phyloP scores from a whole-genome alignment of 148 eudicot species.

The Vaccinium myrtillus region DNA sequence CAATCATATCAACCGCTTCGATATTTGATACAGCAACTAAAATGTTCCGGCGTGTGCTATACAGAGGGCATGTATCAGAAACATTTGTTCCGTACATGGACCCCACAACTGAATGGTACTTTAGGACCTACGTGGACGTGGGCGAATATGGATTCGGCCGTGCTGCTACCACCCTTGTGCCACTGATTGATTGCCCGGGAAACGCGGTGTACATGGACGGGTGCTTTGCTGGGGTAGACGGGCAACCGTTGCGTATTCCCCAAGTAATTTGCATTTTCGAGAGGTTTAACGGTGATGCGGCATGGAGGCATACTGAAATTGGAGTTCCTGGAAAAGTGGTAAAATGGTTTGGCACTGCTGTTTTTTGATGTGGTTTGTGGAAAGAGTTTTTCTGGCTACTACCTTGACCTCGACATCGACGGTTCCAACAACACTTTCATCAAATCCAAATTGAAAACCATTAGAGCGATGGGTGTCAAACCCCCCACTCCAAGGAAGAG shows the following conservation, averaged over 20 bases:
- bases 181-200: conserved; percentile 59
- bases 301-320: conserved; percentile 84
- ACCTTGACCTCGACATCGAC: conserved; percentile 58
- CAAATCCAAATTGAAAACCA: conserved; percentile 29
- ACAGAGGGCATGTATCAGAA: conserved; percentile 79
- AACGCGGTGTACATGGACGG: conserved; percentile 69
- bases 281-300: conserved; percentile 57
- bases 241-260: conserved; percentile 43
- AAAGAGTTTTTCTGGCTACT: conserved; percentile 22
- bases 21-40: conserved; percentile 40
- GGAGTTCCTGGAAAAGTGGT: conserved; percentile 84
- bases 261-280: conserved; percentile 70
- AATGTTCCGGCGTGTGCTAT: conserved; percentile 51
- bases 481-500: conserved; percentile 61
- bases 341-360: background rate
- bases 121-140: conserved; percentile 67
- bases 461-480: conserved; percentile 14
- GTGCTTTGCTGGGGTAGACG: conserved; percentile 57
- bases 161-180: conserved; percentile 55
- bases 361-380: background rate
- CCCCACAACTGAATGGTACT: conserved; percentile 75
- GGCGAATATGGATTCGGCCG: conserved; percentile 90
- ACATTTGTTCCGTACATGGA: conserved; percentile 95
- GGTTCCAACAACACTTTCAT: conserved; percentile 45
- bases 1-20: conserved; percentile 70